Percentiles rank a stretch among this genome's conserved stretches.
Evolutionary conservation across 768 basidiomycete genomes (phyloP).

Genomic region (Pisolithus albus): DNA sequence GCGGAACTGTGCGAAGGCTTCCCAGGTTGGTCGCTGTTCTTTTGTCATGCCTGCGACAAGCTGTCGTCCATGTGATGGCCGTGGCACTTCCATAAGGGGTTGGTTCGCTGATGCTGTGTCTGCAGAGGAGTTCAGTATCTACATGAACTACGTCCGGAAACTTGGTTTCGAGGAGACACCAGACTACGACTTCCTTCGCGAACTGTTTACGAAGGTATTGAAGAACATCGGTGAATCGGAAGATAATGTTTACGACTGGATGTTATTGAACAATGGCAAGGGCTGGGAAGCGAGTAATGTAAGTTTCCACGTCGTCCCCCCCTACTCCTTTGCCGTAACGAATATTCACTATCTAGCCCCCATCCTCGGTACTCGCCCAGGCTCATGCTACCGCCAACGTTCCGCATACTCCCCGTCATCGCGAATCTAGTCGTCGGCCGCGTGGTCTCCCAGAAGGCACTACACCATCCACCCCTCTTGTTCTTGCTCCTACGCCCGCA

Average conservation of each 20-base stretch:
- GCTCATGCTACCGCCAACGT: constrained; percentile 50
- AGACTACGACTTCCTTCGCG: constrained; percentile 96
- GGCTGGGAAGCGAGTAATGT: constrained; percentile 92
- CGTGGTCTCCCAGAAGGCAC: constrained; percentile 50
- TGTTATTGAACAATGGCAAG: constrained; percentile 87
- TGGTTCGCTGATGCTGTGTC: background rate
- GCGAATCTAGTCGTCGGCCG: constrained; percentile 47
- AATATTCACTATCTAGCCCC: constrained; percentile 28
- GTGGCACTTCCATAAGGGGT: background rate
- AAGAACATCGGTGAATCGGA: constrained; percentile 84
- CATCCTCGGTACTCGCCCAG: constrained; percentile 38
- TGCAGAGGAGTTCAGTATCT: constrained; percentile 94
- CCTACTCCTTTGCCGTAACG: constrained; percentile 1
- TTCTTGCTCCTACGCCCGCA: constrained; percentile 58
- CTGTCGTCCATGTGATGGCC: background rate
- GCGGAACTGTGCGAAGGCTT: constrained; percentile 93
- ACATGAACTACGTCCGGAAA: constrained; percentile 99
- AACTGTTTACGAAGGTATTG: constrained; percentile 87
- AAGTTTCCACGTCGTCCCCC: constrained; percentile 27
- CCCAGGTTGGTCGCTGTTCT: constrained; percentile 50
- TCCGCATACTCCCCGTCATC: constrained; percentile 47
- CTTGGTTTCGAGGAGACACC: constrained; percentile 96
- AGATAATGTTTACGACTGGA: constrained; percentile 95
- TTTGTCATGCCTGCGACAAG: constrained; percentile 1
- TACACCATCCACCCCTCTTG: constrained; percentile 50